Evolutionary conservation across 805 yeast genomes (phyloP), one percentile per base, ranked within the genome.

Genomic region (Ogataea naganishii): DNA sequence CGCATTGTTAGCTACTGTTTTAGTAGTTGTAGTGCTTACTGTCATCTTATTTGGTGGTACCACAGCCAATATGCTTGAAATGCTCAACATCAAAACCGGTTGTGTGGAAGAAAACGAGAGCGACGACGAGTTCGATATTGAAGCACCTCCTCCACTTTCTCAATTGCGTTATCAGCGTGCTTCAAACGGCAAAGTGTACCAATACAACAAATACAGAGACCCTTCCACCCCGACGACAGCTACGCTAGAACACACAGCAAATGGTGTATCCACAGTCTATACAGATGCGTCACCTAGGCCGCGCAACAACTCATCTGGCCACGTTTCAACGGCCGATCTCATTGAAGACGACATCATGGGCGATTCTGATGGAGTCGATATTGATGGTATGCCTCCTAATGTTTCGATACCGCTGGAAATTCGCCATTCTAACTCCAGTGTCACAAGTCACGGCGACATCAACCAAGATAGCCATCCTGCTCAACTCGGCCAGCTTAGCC

Each of bases 1-100:
- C 49, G 77, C 95, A 0, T 62, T 92, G 31, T 60, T 89, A 31
- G 99, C 98, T 3, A 94, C 98, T 0, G 96, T 94, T 1, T 62
- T 94, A 24, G 97, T 94, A 10, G 97, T 89, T 15, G 99, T 92
- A 8, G 98, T 92, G 18, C 62, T 92, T 27, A 92, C 99, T 0
- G 98, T 92, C 18, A 88, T 92, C 32, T 69, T 92, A 18, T 92
- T 92, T 54, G 99, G 99, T 35, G 98, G 99, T 22, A 92, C 98
- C 1, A 92, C 97, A 0, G 96, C 98, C 1, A 83, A 95, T 26
- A 92, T 92, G 99, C 69, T 92, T 36, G 99, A 92, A 52, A 83
- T 89, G 41, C 64, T 92, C 42, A 92, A 94, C 26, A 94, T 92
- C 43, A 80, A 81, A 43, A 81, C 95, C 2, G 98, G 98, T 1